These are phyloP conservation scores for Phialophora verrucosa DNA, from an alignment of 2,329 filamentous ascomycete species.

Conservation along the genomic window DNA sequence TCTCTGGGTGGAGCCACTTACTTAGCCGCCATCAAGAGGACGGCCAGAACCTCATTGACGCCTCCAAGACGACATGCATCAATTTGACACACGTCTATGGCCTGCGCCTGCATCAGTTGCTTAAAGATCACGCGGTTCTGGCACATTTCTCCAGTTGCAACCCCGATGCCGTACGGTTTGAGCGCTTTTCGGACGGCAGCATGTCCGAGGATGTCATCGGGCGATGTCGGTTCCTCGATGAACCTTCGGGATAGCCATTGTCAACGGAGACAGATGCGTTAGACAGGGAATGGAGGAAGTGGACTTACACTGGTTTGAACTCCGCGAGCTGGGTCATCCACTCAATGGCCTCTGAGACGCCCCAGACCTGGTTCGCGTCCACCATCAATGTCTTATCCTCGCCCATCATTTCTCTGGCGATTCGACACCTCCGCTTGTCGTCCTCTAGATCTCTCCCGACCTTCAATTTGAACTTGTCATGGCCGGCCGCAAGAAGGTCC, in stretches of 20 bases:
- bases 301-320: conserved; percentile 29
- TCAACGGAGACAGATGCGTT: not conserved
- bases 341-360: conserved; percentile 37
- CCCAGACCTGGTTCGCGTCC: conserved; percentile 40
- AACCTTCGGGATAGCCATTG: conserved; percentile 57
- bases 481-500: conserved; percentile 77
- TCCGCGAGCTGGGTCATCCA: conserved; percentile 37
- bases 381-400: conserved; percentile 60
- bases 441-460: conserved; percentile 34
- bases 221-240: conserved; percentile 35
- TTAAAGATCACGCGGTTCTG: conserved; percentile 40
- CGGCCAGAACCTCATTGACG: conserved; percentile 69
- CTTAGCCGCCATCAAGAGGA: conserved; percentile 73
- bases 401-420: conserved; percentile 33
- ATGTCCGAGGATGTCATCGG: conserved; percentile 38
- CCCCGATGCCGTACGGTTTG: conserved; percentile 47
- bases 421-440: conserved; percentile 27
- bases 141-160: conserved; percentile 38
- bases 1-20: not conserved
- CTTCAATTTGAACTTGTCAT: conserved; percentile 65
- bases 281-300: not conserved
- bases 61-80: conserved; percentile 36
- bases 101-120: conserved; percentile 37
- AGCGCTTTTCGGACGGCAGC: conserved; percentile 36
- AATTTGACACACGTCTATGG: conserved; percentile 32